Evolutionary conservation across 2,329 filamentous ascomycete genomes (phyloP), one percentile per base, ranked within the genome.

Genomic region (Cadophora malorum): DNA sequence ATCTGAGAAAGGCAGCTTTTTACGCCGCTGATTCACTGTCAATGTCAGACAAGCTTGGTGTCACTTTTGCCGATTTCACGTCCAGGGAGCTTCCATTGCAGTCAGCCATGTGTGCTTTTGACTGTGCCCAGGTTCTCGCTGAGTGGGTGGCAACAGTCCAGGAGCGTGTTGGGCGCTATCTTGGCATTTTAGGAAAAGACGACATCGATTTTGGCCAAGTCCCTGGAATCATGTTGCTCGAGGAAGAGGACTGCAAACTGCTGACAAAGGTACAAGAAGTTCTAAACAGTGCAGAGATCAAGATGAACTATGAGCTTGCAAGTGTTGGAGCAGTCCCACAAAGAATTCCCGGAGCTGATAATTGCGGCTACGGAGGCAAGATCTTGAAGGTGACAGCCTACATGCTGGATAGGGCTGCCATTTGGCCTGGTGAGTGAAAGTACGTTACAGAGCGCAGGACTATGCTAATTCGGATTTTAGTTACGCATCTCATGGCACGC

Each of bases 111-210:
- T 97, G 95, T 79, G 90, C 92, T 5, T 96, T 97, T 75, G 95
- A 98, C 76, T 98, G 95, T 76, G 91, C 93, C 2, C 94, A 97
- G 76, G 93, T 98, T 1, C 86, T 99, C 38, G 93, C 93, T 0
- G 95, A 98, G 79, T 99, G 95, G 95, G 87, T 96, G 50, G 92
- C 92, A 5, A 96, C 94, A 1, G 88, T 98, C 3, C 96, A 99
- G 79, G 94, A 97, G 76, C 91, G 96, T 9, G 91, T 97, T n/a
- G 95, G 95, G 0, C 89, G 89, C 4, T 97, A 96, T 75, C 80
- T 98, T 6, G 95, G 95, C 4, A 88, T 97, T 6, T 85, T 98
- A 1, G 95, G 95, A 14, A 90, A 91, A 67, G 92, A 97, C 71
- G 86, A 91, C 0, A 87, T 96, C 41, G 93, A 97, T 74, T 85